These are phyloP conservation scores for Colletotrichum sp. DNA, from an alignment of 2,329 filamentous ascomycete species.

Conservation along the genomic window DNA sequence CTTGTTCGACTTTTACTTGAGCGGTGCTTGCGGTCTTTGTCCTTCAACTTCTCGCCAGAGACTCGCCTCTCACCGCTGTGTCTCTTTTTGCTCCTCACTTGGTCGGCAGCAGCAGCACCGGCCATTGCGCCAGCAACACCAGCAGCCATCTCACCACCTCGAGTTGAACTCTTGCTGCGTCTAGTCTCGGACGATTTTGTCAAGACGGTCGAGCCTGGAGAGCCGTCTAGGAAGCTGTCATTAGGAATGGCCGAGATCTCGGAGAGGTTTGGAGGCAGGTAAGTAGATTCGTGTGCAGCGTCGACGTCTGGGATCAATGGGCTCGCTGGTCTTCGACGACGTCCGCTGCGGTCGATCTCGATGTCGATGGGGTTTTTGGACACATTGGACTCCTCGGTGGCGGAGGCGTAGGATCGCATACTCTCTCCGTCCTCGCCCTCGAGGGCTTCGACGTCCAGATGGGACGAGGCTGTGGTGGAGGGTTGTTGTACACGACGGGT, in stretches of 20 bases:
- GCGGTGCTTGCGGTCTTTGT: slow-evolving; percentile 56
- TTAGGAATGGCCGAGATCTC: slow-evolving; percentile 82
- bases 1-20: slow-evolving; percentile 55
- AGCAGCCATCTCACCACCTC: slow-evolving; percentile 40
- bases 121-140: slow-evolving; percentile 42
- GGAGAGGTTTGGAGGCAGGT: slow-evolving; percentile 71
- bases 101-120: slow-evolving; percentile 44
- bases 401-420: slow-evolving; percentile 77
- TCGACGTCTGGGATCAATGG: slow-evolving; percentile 65
- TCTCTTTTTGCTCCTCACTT: slow-evolving; percentile 47
- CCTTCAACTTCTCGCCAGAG: slow-evolving; percentile 43
- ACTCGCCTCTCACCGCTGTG: slow-evolving; percentile 45
- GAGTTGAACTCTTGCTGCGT: slow-evolving; percentile 47
- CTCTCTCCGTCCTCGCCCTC: slow-evolving; percentile 68
- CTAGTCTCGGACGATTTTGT: slow-evolving; percentile 36
- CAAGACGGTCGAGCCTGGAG: slow-evolving; percentile 40
- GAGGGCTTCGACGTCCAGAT: slow-evolving; percentile 45
- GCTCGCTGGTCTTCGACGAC: slow-evolving; percentile 68
- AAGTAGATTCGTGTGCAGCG: slow-evolving; percentile 59
- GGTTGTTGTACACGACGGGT: slow-evolving; percentile 59
- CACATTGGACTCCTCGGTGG: slow-evolving; percentile 79
- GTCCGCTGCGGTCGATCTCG: slow-evolving; percentile 70
- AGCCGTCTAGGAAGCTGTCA: slow-evolving; percentile 63
- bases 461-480: slow-evolving; percentile 43
- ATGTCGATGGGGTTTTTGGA: slow-evolving; percentile 83